Conservation (phyloP, 2,329 filamentous ascomycete genomes). For the Aspergillus fischeri region DNA sequence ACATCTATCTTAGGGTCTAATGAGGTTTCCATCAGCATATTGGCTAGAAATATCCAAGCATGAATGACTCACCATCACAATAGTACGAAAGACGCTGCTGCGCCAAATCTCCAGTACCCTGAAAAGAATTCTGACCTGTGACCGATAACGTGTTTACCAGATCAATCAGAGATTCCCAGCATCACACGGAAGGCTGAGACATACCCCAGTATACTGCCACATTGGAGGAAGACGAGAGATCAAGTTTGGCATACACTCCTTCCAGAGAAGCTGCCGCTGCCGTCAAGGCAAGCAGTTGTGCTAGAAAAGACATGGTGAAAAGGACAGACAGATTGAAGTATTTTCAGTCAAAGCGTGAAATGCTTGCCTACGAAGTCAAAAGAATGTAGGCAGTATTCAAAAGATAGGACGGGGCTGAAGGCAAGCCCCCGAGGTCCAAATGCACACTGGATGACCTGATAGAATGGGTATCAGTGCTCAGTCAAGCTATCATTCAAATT, state of each 20-base stretch:
- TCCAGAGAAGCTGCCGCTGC: conserved; percentile 29
- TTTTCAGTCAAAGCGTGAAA: neutral
- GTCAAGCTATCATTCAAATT: neutral
- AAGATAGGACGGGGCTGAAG: neutral
- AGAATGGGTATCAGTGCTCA: neutral
- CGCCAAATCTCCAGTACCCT: conserved; percentile 40
- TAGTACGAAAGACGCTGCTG: conserved; percentile 58
- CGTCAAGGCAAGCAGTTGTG: conserved; percentile 21
- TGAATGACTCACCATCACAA: conserved; percentile 50
- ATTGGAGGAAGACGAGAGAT: conserved; percentile 48
- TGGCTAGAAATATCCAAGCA: neutral
- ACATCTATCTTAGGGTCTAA: conserved; percentile 28
- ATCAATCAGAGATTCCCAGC: neutral
- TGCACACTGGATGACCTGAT: neutral
- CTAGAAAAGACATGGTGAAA: conserved; percentile 24
- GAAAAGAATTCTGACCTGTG: conserved; percentile 58
- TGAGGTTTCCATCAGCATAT: conserved; percentile 9
- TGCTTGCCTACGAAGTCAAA: neutral
- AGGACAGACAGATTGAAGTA: neutral
- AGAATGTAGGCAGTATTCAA: neutral
- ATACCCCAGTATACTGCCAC: conserved; percentile 63
- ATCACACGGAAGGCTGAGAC: neutral
- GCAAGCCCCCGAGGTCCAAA: neutral
- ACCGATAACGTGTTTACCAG: neutral
- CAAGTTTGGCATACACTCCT: conserved; percentile 38